Base-by-base conservation (phyloP, 2,329 filamentous ascomycete species). In the Blastomyces emzantsi region DNA sequence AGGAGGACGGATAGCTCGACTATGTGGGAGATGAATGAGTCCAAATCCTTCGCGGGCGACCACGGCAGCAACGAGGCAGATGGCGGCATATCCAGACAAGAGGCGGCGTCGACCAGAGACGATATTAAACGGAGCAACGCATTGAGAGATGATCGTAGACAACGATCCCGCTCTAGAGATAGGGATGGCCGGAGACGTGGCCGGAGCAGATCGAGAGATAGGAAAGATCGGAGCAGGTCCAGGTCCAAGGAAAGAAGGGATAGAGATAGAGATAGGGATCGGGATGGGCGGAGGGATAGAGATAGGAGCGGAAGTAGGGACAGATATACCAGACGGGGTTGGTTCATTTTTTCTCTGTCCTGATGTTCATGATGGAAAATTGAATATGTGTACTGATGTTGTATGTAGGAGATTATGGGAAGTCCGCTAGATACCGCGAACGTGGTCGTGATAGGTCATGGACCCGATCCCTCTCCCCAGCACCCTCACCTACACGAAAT, bases 1-100 rank as follows among this genome's bases (percentile, higher is more conserved):
- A 78, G 80, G 64, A 75, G 79, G 58, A 79, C 79, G n/a, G 85
- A 87, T 68, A 85, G 82, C 73, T 82, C 81, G 60, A 79, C 83
- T 61, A 85, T 85, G 81, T 85, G 84, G 83, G 85, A 88, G 66
- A 70, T 73, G 63, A 73, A 75, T 61, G 74, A 77, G 51, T 72
- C 68, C 25, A 69, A 66, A 36, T 67, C 69, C 36, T 70, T 69
- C 45, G 8, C 43, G 9, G 66, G 68, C 51, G 75, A 72, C 41
- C 63, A 68, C 62, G 72, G 70, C 28, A 67, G 69, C 58, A 66
- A 62, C 62, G 71, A 70, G 11, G 62, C 63, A 59, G 76, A 72
- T 71, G 79, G 64, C 72, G 77, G 64, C 64, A 75, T 70, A 64
- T 60, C 58, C 25, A 71, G 70, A 64, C 73, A 69, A 73, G 78